Evolutionary conservation across 192 early-diverging fungal species (phyloP).

Genomic region (Gryganskiella cystojenkinii): DNA sequence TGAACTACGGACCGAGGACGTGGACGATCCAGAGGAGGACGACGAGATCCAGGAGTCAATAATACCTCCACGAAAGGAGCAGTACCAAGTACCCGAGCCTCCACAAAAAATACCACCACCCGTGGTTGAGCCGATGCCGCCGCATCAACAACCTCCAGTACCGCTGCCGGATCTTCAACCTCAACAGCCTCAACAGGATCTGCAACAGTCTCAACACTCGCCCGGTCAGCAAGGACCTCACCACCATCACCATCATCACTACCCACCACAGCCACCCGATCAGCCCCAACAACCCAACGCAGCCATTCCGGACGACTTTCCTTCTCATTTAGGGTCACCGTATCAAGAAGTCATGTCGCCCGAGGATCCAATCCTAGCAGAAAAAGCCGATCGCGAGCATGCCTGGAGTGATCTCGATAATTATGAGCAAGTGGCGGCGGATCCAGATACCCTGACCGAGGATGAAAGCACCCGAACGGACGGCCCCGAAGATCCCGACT

Average conservation of each 20-base stretch:
- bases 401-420: too few relatives aligned
- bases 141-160: background rate
- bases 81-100: background rate
- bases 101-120: background rate
- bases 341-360: too few relatives aligned
- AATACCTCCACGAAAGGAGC: background rate
- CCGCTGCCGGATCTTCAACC: background rate
- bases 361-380: too few relatives aligned
- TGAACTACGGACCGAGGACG: background rate
- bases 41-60: background rate
- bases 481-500: background rate
- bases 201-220: background rate
- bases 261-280: background rate
- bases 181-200: constrained; percentile 5
- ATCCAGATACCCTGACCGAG: too few relatives aligned
- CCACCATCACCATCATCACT: constrained; percentile 13
- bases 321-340: too few relatives aligned
- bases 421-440: too few relatives aligned
- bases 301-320: too few relatives aligned
- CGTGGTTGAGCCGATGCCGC: background rate
- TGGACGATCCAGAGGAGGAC: background rate
- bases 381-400: too few relatives aligned
- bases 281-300: background rate
- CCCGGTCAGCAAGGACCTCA: constrained; percentile 9
- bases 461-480: too few relatives aligned